phyloP scores from a whole-genome alignment of 2,329 filamentous ascomycete species.

The Drechslerella coelobrocha region DNA sequence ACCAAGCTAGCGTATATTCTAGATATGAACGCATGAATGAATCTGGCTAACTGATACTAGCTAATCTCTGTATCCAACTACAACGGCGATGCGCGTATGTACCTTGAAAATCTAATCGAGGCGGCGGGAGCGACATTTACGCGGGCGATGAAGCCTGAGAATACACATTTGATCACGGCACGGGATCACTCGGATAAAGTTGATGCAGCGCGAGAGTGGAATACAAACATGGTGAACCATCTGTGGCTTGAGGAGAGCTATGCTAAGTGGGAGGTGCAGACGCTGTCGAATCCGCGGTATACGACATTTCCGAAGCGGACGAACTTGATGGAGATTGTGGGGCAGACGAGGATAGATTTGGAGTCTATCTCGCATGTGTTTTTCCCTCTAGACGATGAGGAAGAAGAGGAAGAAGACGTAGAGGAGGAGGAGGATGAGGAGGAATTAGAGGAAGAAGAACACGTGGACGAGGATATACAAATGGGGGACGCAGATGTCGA shows the following conservation, averaged over 20 bases:
- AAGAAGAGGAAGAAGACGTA: conserved; percentile 60
- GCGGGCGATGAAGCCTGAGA: conserved; percentile 92
- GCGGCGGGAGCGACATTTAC: conserved; percentile 88
- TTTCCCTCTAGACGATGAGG: conserved; percentile 60
- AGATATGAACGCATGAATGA: background rate
- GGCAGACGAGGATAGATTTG: conserved; percentile 82
- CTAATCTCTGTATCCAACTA: conserved; percentile 95
- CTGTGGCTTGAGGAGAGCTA: conserved; percentile 98
- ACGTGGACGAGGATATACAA: conserved; percentile 62
- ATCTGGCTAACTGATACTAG: conserved; percentile 57
- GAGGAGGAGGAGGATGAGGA: conserved; percentile 62
- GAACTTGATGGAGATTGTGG: conserved; percentile 90
- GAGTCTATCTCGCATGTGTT: conserved; percentile 73
- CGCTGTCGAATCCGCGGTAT: conserved; percentile 76
- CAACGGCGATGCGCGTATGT: conserved; percentile 88
- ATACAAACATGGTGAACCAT: conserved; percentile 87
- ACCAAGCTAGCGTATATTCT: background rate
- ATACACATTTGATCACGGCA: conserved; percentile 93
- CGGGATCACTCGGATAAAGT: conserved; percentile 89
- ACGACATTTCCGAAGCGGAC: conserved; percentile 86
- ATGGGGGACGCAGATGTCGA: conserved; percentile 59
- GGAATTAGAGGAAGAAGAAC: conserved; percentile 59
- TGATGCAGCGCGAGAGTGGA: conserved; percentile 89
- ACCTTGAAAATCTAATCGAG: conserved; percentile 87
- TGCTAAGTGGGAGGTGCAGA: conserved; percentile 79